These are phyloP conservation scores for Podaxis sp. DNA, from an alignment of 768 basidiomycete species.

Conservation along the genomic window DNA sequence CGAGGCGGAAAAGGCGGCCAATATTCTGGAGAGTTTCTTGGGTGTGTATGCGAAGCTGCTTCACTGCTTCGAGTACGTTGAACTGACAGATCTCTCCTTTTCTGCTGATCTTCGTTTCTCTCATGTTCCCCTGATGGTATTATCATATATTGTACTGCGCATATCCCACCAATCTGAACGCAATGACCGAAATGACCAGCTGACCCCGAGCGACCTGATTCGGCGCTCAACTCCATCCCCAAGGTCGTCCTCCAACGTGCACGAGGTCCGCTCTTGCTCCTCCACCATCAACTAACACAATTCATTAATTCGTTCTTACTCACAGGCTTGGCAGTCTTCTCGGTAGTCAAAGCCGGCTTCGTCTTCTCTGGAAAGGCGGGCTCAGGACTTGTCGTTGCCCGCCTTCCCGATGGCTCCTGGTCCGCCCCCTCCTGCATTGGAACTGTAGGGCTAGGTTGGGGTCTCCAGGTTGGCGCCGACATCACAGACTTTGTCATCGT, in stretches of 20 bases:
- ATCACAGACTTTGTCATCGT: conserved; percentile 96
- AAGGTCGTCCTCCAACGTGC: conserved; percentile 89
- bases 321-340: conserved; percentile 90
- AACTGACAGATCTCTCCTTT: conserved; percentile 7
- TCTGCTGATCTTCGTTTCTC: conserved; percentile 9
- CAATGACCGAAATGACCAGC: conserved; percentile 44
- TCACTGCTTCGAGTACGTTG: conserved; percentile 1
- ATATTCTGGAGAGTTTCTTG: conserved; percentile 88
- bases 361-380: conserved; percentile 95
- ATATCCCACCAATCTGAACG: neutral
- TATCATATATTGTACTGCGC: neutral
- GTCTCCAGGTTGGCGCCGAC: conserved; percentile 94
- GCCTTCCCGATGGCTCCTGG: conserved; percentile 94
- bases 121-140: neutral
- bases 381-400: conserved; percentile 89
- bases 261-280: conserved; percentile 55
- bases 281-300: conserved; percentile 5
- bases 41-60: conserved; percentile 45
- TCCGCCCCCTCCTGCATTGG: conserved; percentile 97
- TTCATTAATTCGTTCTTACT: conserved; percentile 1
- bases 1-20: conserved; percentile 92
- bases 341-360: conserved; percentile 92
- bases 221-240: conserved; percentile 91
- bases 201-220: conserved; percentile 82
- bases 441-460: conserved; percentile 93